Evolutionary conservation across 495 filamentous ascomycete genomes (phyloP).

Genomic region (Penicillium bovifimosum): DNA sequence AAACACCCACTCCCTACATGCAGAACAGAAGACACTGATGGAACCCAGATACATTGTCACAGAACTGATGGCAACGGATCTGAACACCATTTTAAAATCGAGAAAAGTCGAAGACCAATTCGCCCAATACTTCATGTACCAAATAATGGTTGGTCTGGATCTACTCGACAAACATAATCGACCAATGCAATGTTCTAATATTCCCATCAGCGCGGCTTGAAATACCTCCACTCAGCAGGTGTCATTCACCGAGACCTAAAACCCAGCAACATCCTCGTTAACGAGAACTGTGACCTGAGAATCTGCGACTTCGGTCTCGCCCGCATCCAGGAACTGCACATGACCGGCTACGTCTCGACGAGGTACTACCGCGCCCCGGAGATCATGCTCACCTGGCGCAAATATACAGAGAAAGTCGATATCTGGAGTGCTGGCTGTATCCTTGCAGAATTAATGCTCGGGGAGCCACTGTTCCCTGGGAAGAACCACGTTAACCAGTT

Average conservation of each 20-base stretch:
- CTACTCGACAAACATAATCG: background rate
- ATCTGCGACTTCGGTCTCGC: slow-evolving; percentile 98
- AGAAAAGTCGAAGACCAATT: slow-evolving; percentile 96
- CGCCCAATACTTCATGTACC: slow-evolving; percentile 98
- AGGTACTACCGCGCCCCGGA: slow-evolving; percentile 97
- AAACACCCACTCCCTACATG: slow-evolving; percentile 11
- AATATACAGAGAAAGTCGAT: slow-evolving; percentile 98
- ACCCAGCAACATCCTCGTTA: slow-evolving; percentile 96
- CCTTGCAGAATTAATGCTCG: slow-evolving; percentile 97
- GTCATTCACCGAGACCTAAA: slow-evolving; percentile 97
- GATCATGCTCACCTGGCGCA: slow-evolving; percentile 99
- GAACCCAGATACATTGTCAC: slow-evolving; percentile 84
- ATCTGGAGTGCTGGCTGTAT: slow-evolving; percentile 99
- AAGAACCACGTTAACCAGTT: slow-evolving; percentile 99
- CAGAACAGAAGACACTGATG: slow-evolving; percentile 18
- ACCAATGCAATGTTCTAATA: slow-evolving; percentile 11
- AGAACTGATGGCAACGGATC: slow-evolving; percentile 91
- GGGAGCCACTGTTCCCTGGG: slow-evolving; percentile 92
- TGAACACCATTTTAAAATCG: slow-evolving; percentile 88
- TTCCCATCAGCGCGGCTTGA: slow-evolving; percentile 73
- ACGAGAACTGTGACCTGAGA: slow-evolving; percentile 98
- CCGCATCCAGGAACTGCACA: slow-evolving; percentile 93
- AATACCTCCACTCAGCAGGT: slow-evolving; percentile 98
- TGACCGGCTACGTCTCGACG: slow-evolving; percentile 98
- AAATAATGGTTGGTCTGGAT: slow-evolving; percentile 67